Conservation (phyloP, 331 rosid genomes). For the Quercus tomentella region DNA sequence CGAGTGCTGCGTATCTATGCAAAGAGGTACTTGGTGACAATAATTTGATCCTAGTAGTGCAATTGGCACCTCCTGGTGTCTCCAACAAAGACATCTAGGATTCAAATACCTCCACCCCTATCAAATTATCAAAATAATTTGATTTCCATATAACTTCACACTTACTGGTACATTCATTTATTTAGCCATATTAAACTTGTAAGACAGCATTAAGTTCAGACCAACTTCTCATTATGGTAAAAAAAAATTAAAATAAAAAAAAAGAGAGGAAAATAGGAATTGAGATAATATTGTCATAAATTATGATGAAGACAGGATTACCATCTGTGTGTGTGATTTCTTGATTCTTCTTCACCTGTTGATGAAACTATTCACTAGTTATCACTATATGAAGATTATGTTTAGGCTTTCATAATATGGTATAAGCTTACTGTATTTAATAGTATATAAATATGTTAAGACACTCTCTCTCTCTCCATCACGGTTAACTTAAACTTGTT, state of each 20-base stretch:
- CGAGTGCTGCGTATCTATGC: slow-evolving; percentile 70
- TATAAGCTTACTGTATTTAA: not conserved
- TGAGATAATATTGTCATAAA: not conserved
- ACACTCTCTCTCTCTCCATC: slow-evolving; percentile 2
- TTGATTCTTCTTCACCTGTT: not conserved
- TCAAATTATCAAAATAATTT: not conserved
- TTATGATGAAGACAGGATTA: not conserved
- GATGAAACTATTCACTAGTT: not conserved
- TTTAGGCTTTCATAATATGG: not conserved
- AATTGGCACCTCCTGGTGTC: too few species aligned
- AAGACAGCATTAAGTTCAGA: not conserved
- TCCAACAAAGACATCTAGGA: too few species aligned
- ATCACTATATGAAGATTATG: not conserved
- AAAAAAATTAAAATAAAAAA: not conserved
- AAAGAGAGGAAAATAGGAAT: not conserved
- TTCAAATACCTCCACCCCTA: too few species aligned
- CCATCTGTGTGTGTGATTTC: not conserved
- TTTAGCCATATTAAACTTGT: not conserved
- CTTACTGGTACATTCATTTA: not conserved
- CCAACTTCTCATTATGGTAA: not conserved
- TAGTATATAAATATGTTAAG: not conserved
- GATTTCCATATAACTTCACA: not conserved
- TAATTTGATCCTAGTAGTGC: not conserved
- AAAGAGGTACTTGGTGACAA: slow-evolving; percentile 52
- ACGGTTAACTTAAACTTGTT: slow-evolving; percentile 6